Conservation (phyloP, 169 alveolate genomes). For the Theileria annulata region DNA sequence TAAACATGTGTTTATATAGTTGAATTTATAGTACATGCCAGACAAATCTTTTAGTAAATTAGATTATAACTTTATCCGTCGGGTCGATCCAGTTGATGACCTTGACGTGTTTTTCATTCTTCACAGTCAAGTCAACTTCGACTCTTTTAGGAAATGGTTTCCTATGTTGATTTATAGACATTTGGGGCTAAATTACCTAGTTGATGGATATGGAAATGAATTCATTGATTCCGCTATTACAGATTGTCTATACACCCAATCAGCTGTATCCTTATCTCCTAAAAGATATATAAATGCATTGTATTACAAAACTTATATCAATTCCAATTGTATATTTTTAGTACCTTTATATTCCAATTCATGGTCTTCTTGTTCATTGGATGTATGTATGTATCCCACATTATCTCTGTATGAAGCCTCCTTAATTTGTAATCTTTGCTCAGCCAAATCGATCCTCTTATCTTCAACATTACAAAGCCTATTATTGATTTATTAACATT, state of each 20-base stretch:
- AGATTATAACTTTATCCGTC: constrained; percentile 79
- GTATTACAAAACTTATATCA: too few relatives aligned
- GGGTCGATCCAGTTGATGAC: constrained; percentile 90
- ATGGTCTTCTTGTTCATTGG: constrained; percentile 69
- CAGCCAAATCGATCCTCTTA: constrained; percentile 44
- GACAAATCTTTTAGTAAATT: not conserved
- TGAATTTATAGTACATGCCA: not conserved
- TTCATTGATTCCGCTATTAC: constrained; percentile 76
- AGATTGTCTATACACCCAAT: constrained; percentile 74
- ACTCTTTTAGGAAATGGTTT: constrained; percentile 87
- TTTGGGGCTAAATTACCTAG: constrained; percentile 23
- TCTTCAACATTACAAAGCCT: constrained; percentile 58
- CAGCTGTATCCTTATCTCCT: constrained; percentile 70
- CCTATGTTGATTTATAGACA: constrained; percentile 35
- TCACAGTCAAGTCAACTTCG: constrained; percentile 84
- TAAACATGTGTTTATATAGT: not conserved
- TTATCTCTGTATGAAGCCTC: constrained; percentile 54
- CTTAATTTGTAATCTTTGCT: constrained; percentile 46
- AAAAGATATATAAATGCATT: not conserved
- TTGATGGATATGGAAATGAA: constrained; percentile 73
- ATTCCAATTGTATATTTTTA: constrained; percentile 10
- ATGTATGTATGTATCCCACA: constrained; percentile 67
- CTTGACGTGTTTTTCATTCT: constrained; percentile 72
- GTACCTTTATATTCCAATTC: constrained; percentile 70
- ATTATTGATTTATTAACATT: not conserved